Conservation (phyloP, 1,284 basidiomycete species). For the Violaceomyces palustris region DNA sequence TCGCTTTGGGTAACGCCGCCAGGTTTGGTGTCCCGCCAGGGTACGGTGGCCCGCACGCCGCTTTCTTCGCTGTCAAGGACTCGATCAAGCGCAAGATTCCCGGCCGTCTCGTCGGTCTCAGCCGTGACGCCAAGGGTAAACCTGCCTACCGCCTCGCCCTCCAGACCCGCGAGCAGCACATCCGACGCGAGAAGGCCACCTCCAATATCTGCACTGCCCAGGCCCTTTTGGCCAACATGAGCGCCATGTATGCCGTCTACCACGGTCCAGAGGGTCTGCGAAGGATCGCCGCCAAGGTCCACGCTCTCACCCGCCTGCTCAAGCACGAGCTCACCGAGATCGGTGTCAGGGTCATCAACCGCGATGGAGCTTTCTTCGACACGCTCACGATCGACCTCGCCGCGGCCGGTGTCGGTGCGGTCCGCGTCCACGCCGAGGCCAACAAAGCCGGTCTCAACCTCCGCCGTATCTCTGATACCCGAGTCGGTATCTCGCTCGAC, state of each 20-base stretch:
- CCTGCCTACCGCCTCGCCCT: conserved; percentile 87
- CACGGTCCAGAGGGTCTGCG: conserved; percentile 84
- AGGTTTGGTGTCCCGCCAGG: conserved; percentile 70
- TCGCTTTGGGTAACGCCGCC: conserved; percentile 89
- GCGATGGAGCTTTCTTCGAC: conserved; percentile 73
- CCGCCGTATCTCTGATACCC: conserved; percentile 69
- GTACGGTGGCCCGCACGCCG: conserved; percentile 60
- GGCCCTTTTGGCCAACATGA: conserved; percentile 51
- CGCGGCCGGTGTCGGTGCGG: conserved; percentile 61
- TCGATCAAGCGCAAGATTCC: conserved; percentile 95
- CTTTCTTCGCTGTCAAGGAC: conserved; percentile 92
- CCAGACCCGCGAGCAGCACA: conserved; percentile 59
- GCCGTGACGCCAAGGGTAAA: conserved; percentile 75
- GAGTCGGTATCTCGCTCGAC: conserved; percentile 84
- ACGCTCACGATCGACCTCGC: conserved; percentile 81
- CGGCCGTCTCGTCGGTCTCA: conserved; percentile 84
- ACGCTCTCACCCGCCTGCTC: conserved; percentile 79
- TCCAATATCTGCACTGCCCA: conserved; percentile 53
- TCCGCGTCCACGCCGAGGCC: conserved; percentile 68
- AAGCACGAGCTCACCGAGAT: conserved; percentile 65
- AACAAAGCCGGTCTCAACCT: conserved; percentile 73
- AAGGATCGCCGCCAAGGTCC: conserved; percentile 82
- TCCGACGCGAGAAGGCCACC: conserved; percentile 51
- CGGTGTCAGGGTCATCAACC: conserved; percentile 63
- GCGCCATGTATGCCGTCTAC: conserved; percentile 65